Evolutionary conservation across 2,329 filamentous ascomycete species (phyloP).

Genomic region (Paracorniculantispora psalliotae): DNA sequence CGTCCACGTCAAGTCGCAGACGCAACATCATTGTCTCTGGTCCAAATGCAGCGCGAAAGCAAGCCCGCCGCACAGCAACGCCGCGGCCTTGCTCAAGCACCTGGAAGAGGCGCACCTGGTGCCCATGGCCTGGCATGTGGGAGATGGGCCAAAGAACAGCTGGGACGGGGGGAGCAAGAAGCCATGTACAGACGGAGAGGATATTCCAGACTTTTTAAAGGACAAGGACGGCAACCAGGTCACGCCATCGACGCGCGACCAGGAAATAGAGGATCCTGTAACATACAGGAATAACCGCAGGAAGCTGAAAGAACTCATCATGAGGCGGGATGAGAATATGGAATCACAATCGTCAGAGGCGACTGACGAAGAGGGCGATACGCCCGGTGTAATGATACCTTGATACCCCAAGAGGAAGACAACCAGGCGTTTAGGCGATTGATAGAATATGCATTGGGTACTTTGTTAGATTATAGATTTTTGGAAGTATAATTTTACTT

Average conservation of each 20-base stretch:
- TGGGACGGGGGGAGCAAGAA: constrained; percentile 19
- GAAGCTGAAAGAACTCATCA: constrained; percentile 39
- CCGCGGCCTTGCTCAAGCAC: constrained; percentile 42
- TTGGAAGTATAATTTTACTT: neutral
- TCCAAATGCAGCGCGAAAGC: constrained; percentile 24
- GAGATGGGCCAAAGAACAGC: constrained; percentile 51
- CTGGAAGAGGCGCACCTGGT: constrained; percentile 50
- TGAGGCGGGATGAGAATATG: constrained; percentile 42
- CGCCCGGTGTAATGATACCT: neutral
- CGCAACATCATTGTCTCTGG: constrained; percentile 26
- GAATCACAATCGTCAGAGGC: constrained; percentile 7
- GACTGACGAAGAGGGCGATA: neutral
- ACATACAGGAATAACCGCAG: constrained; percentile 41
- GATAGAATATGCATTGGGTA: neutral
- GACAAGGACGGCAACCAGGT: constrained; percentile 50
- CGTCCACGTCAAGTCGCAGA: constrained; percentile 38
- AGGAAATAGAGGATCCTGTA: constrained; percentile 44
- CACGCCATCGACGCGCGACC: constrained; percentile 51
- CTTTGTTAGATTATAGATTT: neutral
- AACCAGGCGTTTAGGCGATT: neutral
- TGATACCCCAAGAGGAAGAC: neutral
- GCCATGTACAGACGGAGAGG: constrained; percentile 8
- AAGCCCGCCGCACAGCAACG: constrained; percentile 26
- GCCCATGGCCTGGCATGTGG: constrained; percentile 52
- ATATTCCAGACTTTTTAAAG: constrained; percentile 46